Evolutionary conservation across 1,284 basidiomycete genomes (phyloP), one percentile per base, ranked within the genome.

Genomic region (Crepidotus sp.): DNA sequence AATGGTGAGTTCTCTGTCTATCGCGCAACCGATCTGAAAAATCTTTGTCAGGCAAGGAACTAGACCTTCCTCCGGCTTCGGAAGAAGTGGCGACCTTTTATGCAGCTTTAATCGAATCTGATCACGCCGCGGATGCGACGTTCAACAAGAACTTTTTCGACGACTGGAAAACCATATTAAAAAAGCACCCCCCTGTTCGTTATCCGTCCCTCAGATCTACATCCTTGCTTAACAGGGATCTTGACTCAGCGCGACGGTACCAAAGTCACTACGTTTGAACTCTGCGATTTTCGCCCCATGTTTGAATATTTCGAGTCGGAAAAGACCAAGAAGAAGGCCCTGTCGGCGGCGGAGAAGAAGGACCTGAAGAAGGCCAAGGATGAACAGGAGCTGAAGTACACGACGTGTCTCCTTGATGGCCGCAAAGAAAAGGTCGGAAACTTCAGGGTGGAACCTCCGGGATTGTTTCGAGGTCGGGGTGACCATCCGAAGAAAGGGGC

Each of bases 61-160:
- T 98, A 32, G 71, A 83, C 47, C 79, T 99, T 15, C 80, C 90
- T 10, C 80, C 77, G 10, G 88, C 86, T 54, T 74, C 94, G 1
- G 96, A 99, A 65, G 96, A 99, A 64, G 94, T 98, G 31, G 96
- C 96, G 34, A 87, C 89, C 27, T 99, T 98, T 67, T 98, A 95
- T 58, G 96, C 74, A 21, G 89, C 92, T 22, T 80, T 98, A 70
- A 60, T 98, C 42, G 92, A 95, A 63, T 89, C 91, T 3, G 91
- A 95, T 54, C 94, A 99, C 59, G 90, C 88, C 3, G 74, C 87
- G 62, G 94, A 98, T 62, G 71, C 70, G 19, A 82, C 75, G 0
- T 98, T 98, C 69, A 90, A 90, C 64, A 80, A 83, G 61, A 98
- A 99, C 67, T 99, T 99, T 66, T 99, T 98, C 64, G 72, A 82